These are phyloP conservation scores for Euphorbia pulcherrima DNA, from an alignment of 345 rosid species.

Conservation along the genomic window DNA sequence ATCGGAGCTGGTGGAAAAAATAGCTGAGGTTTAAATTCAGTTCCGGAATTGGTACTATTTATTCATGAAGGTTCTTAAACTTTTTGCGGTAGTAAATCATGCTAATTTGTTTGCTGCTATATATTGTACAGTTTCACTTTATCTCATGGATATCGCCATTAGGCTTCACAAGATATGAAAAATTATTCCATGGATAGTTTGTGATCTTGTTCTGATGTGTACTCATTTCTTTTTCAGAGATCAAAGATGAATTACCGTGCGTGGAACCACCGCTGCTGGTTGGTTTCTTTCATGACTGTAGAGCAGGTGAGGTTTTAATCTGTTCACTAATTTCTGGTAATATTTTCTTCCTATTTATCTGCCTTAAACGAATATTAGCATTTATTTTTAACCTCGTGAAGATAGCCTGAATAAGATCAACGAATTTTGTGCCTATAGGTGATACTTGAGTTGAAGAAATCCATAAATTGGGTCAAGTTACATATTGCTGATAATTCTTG, in stretches of 20 bases:
- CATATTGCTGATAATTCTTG: slow-evolving; percentile 88
- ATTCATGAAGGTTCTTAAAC: slow-evolving; percentile 46
- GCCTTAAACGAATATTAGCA: neutral
- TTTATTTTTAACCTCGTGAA: slow-evolving; percentile 12
- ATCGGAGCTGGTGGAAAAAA: slow-evolving; percentile 76
- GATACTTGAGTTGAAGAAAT: slow-evolving; percentile 56
- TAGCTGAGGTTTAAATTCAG: slow-evolving; percentile 77
- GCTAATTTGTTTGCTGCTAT: neutral
- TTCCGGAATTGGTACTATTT: slow-evolving; percentile 43
- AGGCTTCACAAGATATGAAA: neutral
- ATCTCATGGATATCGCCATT: neutral
- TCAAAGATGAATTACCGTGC: slow-evolving; percentile 97
- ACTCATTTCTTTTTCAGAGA: slow-evolving; percentile 45
- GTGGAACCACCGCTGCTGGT: slow-evolving; percentile 99
- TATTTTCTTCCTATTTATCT: neutral
- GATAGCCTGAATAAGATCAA: neutral
- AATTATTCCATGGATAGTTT: neutral
- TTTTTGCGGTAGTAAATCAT: slow-evolving; percentile 16
- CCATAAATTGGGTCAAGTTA: slow-evolving; percentile 70
- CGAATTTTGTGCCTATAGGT: slow-evolving; percentile 47
- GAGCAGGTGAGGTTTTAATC: slow-evolving; percentile 51
- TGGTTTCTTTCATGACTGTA: slow-evolving; percentile 68
- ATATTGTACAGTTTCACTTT: slow-evolving; percentile 11
- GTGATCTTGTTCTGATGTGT: slow-evolving; percentile 7
- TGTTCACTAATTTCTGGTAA: neutral